These are phyloP conservation scores for Backusella tarrabulga DNA, from an alignment of 192 early-diverging fungal genomes.

Conservation along the genomic window DNA sequence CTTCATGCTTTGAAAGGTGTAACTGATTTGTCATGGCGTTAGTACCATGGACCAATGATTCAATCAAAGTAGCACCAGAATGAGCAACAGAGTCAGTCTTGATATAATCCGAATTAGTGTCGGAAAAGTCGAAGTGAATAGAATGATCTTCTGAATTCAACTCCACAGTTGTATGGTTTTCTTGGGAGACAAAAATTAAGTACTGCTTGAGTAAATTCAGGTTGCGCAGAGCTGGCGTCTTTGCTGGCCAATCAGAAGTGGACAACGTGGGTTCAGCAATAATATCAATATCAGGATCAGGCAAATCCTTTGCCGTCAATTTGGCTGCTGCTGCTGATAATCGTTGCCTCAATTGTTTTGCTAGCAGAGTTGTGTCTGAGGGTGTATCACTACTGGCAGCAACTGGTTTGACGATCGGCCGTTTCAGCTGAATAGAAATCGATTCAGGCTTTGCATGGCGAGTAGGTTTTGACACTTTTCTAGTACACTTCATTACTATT, in stretches of 20 bases:
- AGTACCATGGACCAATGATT: constrained; percentile 8
- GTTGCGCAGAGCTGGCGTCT: constrained; percentile 13
- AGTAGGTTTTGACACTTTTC: background rate
- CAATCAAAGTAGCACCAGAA: constrained; percentile 9
- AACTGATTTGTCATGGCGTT: background rate
- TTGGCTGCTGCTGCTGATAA: constrained; percentile 1
- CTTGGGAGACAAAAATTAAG: constrained; percentile 14
- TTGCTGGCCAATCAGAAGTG: constrained; percentile 18
- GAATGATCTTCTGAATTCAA: background rate
- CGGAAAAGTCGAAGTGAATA: constrained; percentile 6
- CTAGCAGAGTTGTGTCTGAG: background rate
- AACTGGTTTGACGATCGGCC: background rate
- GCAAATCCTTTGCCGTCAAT: background rate
- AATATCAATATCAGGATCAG: constrained; percentile 2
- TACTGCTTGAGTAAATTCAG: constrained; percentile 21
- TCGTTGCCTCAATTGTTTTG: background rate
- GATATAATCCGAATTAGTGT: background rate
- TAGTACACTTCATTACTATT: background rate
- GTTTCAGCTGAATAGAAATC: background rate
- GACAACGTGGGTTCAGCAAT: constrained; percentile 6
- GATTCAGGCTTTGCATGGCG: constrained; percentile 5
- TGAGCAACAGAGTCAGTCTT: background rate
- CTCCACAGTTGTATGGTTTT: background rate
- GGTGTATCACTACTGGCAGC: background rate
- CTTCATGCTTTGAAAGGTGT: background rate